phyloP scores from a whole-genome alignment of 495 filamentous ascomycete genomes.

The Penicillium salamii region DNA sequence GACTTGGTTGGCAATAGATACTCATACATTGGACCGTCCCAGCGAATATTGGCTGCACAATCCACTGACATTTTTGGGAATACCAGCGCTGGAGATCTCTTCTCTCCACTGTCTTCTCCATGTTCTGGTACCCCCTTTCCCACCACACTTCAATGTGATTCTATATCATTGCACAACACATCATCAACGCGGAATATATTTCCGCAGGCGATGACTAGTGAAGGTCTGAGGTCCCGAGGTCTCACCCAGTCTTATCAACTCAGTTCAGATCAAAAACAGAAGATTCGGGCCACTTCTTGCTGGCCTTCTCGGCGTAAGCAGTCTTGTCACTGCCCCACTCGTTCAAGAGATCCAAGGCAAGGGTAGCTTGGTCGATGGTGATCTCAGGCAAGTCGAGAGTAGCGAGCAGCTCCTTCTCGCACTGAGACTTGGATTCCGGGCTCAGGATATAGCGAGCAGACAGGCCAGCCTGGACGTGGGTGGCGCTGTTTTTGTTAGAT shows the following conservation, averaged over 20 bases:
- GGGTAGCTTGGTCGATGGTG: slow-evolving; percentile 58
- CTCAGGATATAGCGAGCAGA: slow-evolving; percentile 59
- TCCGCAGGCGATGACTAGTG: not conserved
- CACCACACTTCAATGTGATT: too few species aligned
- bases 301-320: slow-evolving; percentile 62
- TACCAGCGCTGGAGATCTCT: slow-evolving; percentile 4
- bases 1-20: slow-evolving; percentile 3
- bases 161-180: not conserved
- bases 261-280: slow-evolving; percentile 50
- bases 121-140: not conserved
- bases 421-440: slow-evolving; percentile 50
- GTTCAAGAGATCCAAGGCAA: slow-evolving; percentile 56
- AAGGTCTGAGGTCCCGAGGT: not conserved
- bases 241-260: not conserved
- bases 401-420: slow-evolving; percentile 58
- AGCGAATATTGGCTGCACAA: not conserved
- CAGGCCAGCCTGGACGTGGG: slow-evolving; percentile 62
- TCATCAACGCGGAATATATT: not conserved
- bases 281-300: slow-evolving; percentile 69
- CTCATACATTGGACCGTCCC: slow-evolving; percentile 6
- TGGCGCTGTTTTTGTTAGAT: slow-evolving; percentile 58
- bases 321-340: slow-evolving; percentile 59
- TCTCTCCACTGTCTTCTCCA: slow-evolving; percentile 1
- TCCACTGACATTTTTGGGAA: not conserved
- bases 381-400: slow-evolving; percentile 54